phyloP scores from a whole-genome alignment of 306 rosid genomes.

The Fagus crenata region DNA sequence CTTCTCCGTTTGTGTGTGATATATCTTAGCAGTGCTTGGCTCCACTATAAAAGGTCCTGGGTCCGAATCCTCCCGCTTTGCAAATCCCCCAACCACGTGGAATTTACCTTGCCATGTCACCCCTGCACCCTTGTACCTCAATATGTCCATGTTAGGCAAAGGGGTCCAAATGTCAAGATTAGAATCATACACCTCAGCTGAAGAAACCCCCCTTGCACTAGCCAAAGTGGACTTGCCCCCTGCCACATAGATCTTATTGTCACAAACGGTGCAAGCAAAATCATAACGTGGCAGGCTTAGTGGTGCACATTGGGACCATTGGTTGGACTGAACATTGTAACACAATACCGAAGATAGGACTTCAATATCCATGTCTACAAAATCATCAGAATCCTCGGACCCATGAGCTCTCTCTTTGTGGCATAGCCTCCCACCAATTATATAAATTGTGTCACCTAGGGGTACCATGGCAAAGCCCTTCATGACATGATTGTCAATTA shows the following conservation, averaged over 20 bases:
- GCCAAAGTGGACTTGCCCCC: constrained; percentile 48
- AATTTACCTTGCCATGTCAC: constrained; percentile 61
- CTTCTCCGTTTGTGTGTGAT: constrained; percentile 30
- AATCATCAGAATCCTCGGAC: constrained; percentile 34
- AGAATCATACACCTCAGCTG: constrained; percentile 51
- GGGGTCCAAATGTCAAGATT: constrained; percentile 37
- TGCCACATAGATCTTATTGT: constrained; percentile 57
- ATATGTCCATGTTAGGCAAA: constrained; percentile 42
- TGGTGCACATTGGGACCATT: constrained; percentile 51
- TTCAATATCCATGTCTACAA: constrained; percentile 41
- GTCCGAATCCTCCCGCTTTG: constrained; percentile 30
- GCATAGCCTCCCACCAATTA: constrained; percentile 65
- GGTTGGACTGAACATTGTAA: constrained; percentile 41
- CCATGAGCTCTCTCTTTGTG: constrained; percentile 43
- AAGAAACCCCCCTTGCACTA: constrained; percentile 38
- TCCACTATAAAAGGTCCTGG: constrained; percentile 40
- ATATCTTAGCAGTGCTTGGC: constrained; percentile 64
- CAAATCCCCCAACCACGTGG: constrained; percentile 56
- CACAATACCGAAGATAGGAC: constrained; percentile 51
- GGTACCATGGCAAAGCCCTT: constrained; percentile 63
- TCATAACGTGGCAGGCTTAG: constrained; percentile 48
- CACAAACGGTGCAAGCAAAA: constrained; percentile 51
- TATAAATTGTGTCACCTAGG: constrained; percentile 45
- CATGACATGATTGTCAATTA: constrained; percentile 43
- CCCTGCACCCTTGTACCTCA: constrained; percentile 58